Evolutionary conservation across 805 yeast species (phyloP), one percentile per base, ranked within the genome.

Genomic region (Pichia thaimueangensis): DNA sequence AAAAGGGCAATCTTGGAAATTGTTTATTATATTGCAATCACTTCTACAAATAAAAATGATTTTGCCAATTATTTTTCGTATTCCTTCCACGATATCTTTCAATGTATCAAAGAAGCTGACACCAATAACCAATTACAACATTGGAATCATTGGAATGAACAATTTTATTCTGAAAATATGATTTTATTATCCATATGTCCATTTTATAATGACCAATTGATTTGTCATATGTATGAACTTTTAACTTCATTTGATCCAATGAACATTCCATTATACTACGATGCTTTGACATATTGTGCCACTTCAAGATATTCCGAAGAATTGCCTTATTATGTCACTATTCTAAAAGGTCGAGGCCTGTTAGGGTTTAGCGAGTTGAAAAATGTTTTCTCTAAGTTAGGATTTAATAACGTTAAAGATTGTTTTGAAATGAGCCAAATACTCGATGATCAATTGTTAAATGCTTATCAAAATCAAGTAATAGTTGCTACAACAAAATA

Each of bases 1-100:
- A 64, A 72, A 15, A 64, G 85, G 45, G 78, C 74, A 47, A 61
- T 76, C 22, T 51, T 69, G 6, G 89, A 83, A 52, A 61, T 77
- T 20, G 60, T 74, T 4, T 73, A 71, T 34, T 52, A 69, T 40
- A 76, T 73, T 5, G 49, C 57, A 1, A 48, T 53, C 8, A 51
- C 52, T 17, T 50, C 54, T 9, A 39, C 41, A 11, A 52, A 52
- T 16, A 49, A 42, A 16, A 54, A 56, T 45, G 56, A 51, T 29
- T 35, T 42, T 13, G 42, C 43, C 11, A 29, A 51, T 10, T 25
- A 23, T 2, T 54, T 53, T 34, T 43, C 47, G 6, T 17, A 47
- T 9, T 56, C 55, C 23, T 39, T 58, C 37, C 44, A 45, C 13
- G 47, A 42, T 6, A 48, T 60, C 3, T 59, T 57, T 48, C 39